phyloP scores from a whole-genome alignment of 179 eudicot genomes.

The Silene coronaria region DNA sequence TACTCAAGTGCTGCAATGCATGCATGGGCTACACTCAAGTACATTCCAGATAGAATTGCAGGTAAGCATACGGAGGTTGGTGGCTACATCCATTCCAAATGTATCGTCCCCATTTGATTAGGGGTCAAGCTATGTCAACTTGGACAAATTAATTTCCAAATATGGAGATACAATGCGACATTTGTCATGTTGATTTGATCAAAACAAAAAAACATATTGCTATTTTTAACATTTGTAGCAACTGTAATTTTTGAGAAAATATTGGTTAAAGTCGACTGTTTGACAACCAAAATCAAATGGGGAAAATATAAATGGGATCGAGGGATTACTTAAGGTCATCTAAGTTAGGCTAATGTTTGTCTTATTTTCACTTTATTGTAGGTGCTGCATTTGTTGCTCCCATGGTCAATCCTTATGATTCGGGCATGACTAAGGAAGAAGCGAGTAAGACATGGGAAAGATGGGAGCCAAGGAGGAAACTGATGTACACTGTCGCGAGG shows the following conservation, averaged over 20 bases:
- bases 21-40: constrained; percentile 81
- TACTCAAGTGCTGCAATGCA: constrained; percentile 75
- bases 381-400: constrained; percentile 84
- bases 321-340: neutral
- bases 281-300: neutral
- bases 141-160: neutral
- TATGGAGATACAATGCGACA: neutral
- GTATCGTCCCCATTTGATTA: neutral
- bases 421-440: constrained; percentile 82
- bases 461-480: constrained; percentile 60
- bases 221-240: neutral
- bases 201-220: neutral
- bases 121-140: neutral
- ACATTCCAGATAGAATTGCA: constrained; percentile 58
- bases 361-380: constrained; percentile 23
- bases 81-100: neutral
- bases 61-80: constrained; percentile 31
- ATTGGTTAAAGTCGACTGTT: neutral
- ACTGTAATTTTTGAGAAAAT: too few relatives aligned
- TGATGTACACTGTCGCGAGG: constrained; percentile 62
- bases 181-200: neutral
- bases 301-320: neutral
- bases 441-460: constrained; percentile 59
- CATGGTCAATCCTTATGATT: constrained; percentile 73
- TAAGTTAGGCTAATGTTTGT: neutral